These are phyloP conservation scores for Parastagonospora nodorum DNA, from an alignment of 2,329 filamentous ascomycete species.

Conservation along the genomic window DNA sequence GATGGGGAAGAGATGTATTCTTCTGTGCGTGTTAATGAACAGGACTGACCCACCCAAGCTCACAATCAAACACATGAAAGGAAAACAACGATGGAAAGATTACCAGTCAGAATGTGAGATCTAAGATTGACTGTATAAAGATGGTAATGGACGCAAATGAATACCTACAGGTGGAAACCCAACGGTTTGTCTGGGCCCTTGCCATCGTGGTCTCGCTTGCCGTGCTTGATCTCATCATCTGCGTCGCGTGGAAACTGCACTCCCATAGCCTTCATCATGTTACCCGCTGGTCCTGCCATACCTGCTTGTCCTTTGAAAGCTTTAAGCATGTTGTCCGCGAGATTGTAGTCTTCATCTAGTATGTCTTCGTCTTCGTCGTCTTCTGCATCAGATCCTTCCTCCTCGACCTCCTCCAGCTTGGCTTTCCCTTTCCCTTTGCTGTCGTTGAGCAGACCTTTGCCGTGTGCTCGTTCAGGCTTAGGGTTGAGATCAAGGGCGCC, in stretches of 20 bases:
- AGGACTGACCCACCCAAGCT: too few species aligned
- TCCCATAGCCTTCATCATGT: slow-evolving; percentile 85
- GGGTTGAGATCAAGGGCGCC: slow-evolving; percentile 63
- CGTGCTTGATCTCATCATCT: slow-evolving; percentile 51
- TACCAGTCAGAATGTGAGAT: too few species aligned
- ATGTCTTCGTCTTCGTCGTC: slow-evolving; percentile 56
- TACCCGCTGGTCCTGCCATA: slow-evolving; percentile 82
- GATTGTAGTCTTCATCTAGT: slow-evolving; percentile 80
- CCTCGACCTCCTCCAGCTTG: slow-evolving; percentile 10
- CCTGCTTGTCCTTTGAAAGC: slow-evolving; percentile 91
- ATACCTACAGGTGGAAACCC: too few species aligned
- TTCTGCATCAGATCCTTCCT: slow-evolving; percentile 46
- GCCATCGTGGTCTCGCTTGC: background rate
- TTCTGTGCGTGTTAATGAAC: too few species aligned
- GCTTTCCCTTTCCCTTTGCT: slow-evolving; percentile 25
- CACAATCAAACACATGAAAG: too few species aligned
- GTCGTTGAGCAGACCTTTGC: slow-evolving; percentile 7
- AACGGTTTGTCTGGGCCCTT: background rate
- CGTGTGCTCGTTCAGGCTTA: slow-evolving; percentile 15
- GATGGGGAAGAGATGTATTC: too few species aligned
- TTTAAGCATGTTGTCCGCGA: slow-evolving; percentile 89
- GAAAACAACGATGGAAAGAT: too few species aligned
- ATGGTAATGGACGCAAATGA: too few species aligned
- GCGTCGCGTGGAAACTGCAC: slow-evolving; percentile 81
- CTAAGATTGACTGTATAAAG: too few species aligned